Percentiles rank a stretch among this genome's conserved stretches.
phyloP scores from a whole-genome alignment of 805 yeast genomes.

The Lipomyces sp. region DNA sequence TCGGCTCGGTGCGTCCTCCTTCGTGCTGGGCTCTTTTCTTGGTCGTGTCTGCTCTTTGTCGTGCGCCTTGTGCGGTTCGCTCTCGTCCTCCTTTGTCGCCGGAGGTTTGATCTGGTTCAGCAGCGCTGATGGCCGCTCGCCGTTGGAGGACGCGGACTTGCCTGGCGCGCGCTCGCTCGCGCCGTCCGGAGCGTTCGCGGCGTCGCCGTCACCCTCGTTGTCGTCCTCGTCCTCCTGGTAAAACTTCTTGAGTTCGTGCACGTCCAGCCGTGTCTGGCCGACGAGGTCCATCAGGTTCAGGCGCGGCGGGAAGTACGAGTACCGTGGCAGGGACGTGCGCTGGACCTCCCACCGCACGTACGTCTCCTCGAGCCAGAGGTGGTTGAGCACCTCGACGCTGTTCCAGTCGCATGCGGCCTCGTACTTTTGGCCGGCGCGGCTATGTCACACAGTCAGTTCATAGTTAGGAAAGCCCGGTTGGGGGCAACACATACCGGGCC shows the following conservation, averaged over 20 bases:
- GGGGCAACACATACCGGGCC: conserved; percentile 42
- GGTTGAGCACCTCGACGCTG: conserved; percentile 61
- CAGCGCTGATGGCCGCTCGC: conserved; percentile 2
- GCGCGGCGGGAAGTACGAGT: conserved; percentile 46
- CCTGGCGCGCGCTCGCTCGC: too few species aligned
- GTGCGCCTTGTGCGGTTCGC: too few species aligned
- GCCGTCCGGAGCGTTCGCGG: conserved; percentile 2
- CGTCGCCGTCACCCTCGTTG: conserved; percentile 2
- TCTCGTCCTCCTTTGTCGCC: too few species aligned
- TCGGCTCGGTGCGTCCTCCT: too few species aligned
- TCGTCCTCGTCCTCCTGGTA: conserved; percentile 33
- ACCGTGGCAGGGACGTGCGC: conserved; percentile 48
- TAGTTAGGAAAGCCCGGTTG: too few species aligned
- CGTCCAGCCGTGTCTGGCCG: conserved; percentile 51
- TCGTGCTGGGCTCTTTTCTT: too few species aligned
- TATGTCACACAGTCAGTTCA: conserved; percentile 24
- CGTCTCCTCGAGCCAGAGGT: conserved; percentile 84
- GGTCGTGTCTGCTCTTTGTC: too few species aligned
- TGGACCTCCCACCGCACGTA: conserved; percentile 58
- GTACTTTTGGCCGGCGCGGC: conserved; percentile 68
- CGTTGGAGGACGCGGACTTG: too few species aligned
- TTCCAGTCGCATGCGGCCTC: conserved; percentile 70
- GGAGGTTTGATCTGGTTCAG: too few species aligned
- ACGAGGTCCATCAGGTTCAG: conserved; percentile 47
- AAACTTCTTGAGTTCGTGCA: conserved; percentile 44